These are phyloP conservation scores for Mycosphaerella arachidis DNA, from an alignment of 2,329 filamentous ascomycete species.

Conservation along the genomic window DNA sequence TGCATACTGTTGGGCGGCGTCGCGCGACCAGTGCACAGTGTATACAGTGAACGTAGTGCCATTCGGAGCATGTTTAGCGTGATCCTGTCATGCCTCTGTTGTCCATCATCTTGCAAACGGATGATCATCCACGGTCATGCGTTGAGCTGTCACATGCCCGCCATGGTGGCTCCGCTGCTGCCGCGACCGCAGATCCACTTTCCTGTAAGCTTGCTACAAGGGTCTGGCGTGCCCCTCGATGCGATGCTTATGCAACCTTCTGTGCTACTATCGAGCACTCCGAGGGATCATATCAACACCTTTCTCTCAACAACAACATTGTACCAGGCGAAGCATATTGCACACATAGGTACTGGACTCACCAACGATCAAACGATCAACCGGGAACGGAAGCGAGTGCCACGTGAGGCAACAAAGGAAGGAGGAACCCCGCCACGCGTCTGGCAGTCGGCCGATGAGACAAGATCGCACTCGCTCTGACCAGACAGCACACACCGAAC, in stretches of 20 bases:
- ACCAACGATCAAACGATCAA: neutral
- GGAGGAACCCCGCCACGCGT: neutral
- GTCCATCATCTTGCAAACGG: neutral
- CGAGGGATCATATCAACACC: too few species aligned
- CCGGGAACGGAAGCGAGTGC: neutral
- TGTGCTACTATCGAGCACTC: neutral
- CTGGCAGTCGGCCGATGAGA: neutral
- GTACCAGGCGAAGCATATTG: neutral
- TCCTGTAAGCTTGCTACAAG: neutral
- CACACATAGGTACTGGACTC: neutral
- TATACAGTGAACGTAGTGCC: neutral
- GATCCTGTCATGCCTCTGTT: neutral
- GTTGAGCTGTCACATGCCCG: neutral
- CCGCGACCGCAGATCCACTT: neutral
- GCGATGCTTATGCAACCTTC: neutral
- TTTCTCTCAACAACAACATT: neutral
- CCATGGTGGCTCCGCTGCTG: neutral
- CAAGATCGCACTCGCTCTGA: neutral
- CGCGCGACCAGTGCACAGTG: neutral
- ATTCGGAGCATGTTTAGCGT: neutral
- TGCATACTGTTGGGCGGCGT: neutral
- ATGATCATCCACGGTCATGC: neutral
- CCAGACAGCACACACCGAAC: too few species aligned
- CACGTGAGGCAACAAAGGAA: neutral
- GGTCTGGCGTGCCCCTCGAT: neutral